Conservation (phyloP, 306 rosid genomes). For the Albizia julibrissin region DNA sequence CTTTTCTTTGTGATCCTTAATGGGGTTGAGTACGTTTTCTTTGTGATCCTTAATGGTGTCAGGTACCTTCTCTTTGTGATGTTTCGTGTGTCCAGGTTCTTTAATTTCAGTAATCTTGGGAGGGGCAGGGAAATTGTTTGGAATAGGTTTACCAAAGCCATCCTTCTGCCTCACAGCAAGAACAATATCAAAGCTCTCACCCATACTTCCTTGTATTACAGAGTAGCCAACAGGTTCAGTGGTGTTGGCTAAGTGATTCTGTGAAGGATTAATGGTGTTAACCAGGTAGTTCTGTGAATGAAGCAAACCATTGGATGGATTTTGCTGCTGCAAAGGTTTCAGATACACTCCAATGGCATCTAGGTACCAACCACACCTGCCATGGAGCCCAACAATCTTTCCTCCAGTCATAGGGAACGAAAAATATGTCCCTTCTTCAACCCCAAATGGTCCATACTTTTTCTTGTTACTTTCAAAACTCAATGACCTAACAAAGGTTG, state of each 20-base stretch:
- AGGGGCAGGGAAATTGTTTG: slow-evolving; percentile 32
- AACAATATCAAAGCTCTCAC: slow-evolving; percentile 73
- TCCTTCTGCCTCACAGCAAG: slow-evolving; percentile 80
- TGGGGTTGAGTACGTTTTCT: neutral
- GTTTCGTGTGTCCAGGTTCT: slow-evolving; percentile 42
- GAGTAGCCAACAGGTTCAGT: slow-evolving; percentile 55
- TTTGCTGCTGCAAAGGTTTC: slow-evolving; percentile 49
- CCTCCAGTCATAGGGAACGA: slow-evolving; percentile 57
- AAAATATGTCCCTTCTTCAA: slow-evolving; percentile 61
- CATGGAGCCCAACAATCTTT: slow-evolving; percentile 89
- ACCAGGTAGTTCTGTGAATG: slow-evolving; percentile 40
- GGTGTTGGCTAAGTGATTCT: slow-evolving; percentile 39
- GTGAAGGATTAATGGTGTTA: slow-evolving; percentile 36
- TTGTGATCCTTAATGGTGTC: neutral
- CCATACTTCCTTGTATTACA: slow-evolving; percentile 67
- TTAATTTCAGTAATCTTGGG: slow-evolving; percentile 33
- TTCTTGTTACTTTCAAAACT: slow-evolving; percentile 61
- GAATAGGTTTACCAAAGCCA: slow-evolving; percentile 42
- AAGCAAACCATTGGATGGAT: slow-evolving; percentile 41
- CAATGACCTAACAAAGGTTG: slow-evolving; percentile 54
- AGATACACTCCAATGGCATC: slow-evolving; percentile 84
- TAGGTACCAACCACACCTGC: slow-evolving; percentile 71
- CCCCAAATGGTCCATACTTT: slow-evolving; percentile 68
- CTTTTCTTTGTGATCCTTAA: neutral
- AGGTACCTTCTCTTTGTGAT: slow-evolving; percentile 43